These are phyloP conservation scores for Scheffersomyces cryptocercus DNA, from an alignment of 1,139 yeast species.

Conservation along the genomic window DNA sequence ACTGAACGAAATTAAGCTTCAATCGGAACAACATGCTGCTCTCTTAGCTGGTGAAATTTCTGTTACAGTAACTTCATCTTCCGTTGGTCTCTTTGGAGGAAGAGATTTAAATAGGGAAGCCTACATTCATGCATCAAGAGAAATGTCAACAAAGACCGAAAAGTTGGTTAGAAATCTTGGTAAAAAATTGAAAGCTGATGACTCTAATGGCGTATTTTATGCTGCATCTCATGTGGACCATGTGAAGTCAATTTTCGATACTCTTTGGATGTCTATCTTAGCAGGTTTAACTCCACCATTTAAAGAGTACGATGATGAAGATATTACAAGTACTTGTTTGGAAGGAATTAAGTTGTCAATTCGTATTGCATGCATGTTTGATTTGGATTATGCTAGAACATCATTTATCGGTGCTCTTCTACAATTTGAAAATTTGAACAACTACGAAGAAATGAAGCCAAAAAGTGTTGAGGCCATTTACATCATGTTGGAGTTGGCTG, in stretches of 20 bases:
- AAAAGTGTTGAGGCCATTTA: slow-evolving; percentile 84
- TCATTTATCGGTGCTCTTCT: slow-evolving; percentile 89
- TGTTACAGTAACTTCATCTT: slow-evolving; percentile 33
- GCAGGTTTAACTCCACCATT: slow-evolving; percentile 95
- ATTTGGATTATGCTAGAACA: slow-evolving; percentile 78
- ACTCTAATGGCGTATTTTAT: slow-evolving; percentile 31
- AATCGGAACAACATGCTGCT: slow-evolving; percentile 94
- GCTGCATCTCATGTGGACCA: slow-evolving; percentile 82
- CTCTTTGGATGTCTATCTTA: slow-evolving; percentile 93
- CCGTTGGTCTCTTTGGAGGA: slow-evolving; percentile 70
- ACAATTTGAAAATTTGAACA: slow-evolving; percentile 80
- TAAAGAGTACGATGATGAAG: slow-evolving; percentile 82
- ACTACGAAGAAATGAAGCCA: slow-evolving; percentile 72
- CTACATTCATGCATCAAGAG: slow-evolving; percentile 87
- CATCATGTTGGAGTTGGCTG: slow-evolving; percentile 73
- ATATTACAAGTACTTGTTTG: slow-evolving; percentile 67
- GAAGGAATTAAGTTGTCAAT: slow-evolving; percentile 86
- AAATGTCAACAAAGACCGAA: slow-evolving; percentile 88
- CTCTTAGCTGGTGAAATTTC: slow-evolving; percentile 64
- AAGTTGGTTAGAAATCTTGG: slow-evolving; percentile 74
- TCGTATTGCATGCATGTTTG: slow-evolving; percentile 82
- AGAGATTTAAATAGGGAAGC: slow-evolving; percentile 82
- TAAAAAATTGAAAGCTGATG: slow-evolving; percentile 39
- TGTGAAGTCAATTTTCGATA: slow-evolving; percentile 90
- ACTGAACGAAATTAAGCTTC: slow-evolving; percentile 80